These are phyloP conservation scores for Penicillium fimorum DNA, from an alignment of 495 filamentous ascomycete genomes.

Conservation along the genomic window DNA sequence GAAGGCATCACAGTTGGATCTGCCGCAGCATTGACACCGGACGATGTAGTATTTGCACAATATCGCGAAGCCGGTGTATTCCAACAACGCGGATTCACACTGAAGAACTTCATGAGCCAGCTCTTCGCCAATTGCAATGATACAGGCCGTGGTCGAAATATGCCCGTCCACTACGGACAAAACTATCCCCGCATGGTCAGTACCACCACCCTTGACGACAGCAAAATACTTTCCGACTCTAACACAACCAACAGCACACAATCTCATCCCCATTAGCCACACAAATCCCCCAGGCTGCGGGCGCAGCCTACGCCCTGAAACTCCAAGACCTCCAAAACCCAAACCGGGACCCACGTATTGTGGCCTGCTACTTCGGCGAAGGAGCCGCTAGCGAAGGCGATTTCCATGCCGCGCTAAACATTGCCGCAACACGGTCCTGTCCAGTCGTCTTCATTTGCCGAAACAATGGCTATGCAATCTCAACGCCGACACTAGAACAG, in stretches of 20 bases:
- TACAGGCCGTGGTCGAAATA: slow-evolving; percentile 80
- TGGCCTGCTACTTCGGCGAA: slow-evolving; percentile 93
- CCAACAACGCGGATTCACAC: slow-evolving; percentile 81
- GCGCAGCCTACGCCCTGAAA: slow-evolving; percentile 93
- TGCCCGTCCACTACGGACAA: slow-evolving; percentile 97
- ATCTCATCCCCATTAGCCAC: slow-evolving; percentile 93
- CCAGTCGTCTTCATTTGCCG: slow-evolving; percentile 93
- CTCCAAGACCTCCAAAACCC: slow-evolving; percentile 75
- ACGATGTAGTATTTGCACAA: slow-evolving; percentile 91
- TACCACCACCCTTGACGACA: slow-evolving; percentile 1
- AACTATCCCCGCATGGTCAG: slow-evolving; percentile 74
- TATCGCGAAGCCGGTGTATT: slow-evolving; percentile 94
- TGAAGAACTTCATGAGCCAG: slow-evolving; percentile 91
- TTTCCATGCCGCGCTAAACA: slow-evolving; percentile 96
- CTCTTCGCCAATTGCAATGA: slow-evolving; percentile 89
- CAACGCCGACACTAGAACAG: slow-evolving; percentile 90
- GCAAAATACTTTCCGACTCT: neutral
- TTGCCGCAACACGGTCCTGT: slow-evolving; percentile 89
- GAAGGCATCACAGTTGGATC: slow-evolving; percentile 91
- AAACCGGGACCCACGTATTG: slow-evolving; percentile 62
- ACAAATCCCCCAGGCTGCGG: slow-evolving; percentile 91
- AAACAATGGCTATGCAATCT: slow-evolving; percentile 97
- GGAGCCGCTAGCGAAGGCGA: slow-evolving; percentile 97
- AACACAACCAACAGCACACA: slow-evolving; percentile 62
- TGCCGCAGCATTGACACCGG: slow-evolving; percentile 72